phyloP scores from a whole-genome alignment of 169 alveolate species.

The Cryptosporidium ubiquitum region DNA sequence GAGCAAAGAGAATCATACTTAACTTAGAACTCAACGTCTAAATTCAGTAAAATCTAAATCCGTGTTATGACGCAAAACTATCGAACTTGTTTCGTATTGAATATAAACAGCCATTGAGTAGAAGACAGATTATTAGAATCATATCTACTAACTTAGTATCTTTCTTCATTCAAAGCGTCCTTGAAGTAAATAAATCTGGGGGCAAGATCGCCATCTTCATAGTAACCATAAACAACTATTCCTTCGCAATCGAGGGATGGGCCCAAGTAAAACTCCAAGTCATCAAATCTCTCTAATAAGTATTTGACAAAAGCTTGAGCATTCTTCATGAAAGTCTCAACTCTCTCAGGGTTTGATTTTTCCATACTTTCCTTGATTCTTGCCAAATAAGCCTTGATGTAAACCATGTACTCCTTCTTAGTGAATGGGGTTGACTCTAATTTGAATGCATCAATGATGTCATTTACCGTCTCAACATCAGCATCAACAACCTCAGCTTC shows the following conservation, averaged over 20 bases:
- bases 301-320: constrained; percentile 90
- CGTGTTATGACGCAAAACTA: neutral
- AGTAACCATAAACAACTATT: constrained; percentile 88
- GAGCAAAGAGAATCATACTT: neutral
- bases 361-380: constrained; percentile 87
- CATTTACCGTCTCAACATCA: constrained; percentile 89
- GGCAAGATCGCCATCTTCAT: constrained; percentile 92
- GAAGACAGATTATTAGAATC: neutral
- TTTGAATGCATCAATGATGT: constrained; percentile 91
- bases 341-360: constrained; percentile 90
- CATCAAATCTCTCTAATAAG: constrained; percentile 89
- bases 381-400: constrained; percentile 90
- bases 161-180: constrained; percentile 92
- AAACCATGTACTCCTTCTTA: constrained; percentile 90
- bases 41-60: neutral
- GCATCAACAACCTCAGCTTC: constrained; percentile 84
- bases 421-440: constrained; percentile 90
- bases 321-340: constrained; percentile 87
- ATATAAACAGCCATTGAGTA: constrained; percentile 1
- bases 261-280: constrained; percentile 91
- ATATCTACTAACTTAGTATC: constrained; percentile 78
- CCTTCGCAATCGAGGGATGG: constrained; percentile 92
- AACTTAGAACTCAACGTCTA: neutral
- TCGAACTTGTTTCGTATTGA: neutral
- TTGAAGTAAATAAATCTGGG: constrained; percentile 91